phyloP scores from a whole-genome alignment of 1,139 yeast genomes.

The Kodamaea ohmeri region DNA sequence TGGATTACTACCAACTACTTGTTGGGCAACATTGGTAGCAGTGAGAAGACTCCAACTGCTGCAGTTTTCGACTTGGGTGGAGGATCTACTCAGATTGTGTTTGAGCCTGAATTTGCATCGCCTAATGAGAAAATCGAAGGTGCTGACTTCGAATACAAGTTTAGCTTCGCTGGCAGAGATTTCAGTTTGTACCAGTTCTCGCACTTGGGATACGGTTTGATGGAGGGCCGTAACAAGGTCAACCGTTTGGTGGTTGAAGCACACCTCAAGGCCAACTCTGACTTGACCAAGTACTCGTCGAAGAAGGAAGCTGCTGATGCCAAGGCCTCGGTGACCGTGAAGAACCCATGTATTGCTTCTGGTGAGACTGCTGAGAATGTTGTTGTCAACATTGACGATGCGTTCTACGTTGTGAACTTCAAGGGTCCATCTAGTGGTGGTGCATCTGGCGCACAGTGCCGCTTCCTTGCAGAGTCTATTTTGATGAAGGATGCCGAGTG shows the following conservation, averaged over 20 bases:
- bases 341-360: constrained; percentile 88
- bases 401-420: constrained; percentile 63
- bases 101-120: constrained; percentile 73
- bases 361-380: constrained; percentile 54
- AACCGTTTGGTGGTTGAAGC: constrained; percentile 57
- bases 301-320: constrained; percentile 41
- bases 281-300: constrained; percentile 29
- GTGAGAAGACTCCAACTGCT: constrained; percentile 74
- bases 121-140: constrained; percentile 60
- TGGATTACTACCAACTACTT: constrained; percentile 96
- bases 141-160: constrained; percentile 85
- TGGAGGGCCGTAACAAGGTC: constrained; percentile 87
- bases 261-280: constrained; percentile 36
- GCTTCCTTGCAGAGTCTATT: constrained; percentile 75
- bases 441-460: constrained; percentile 65
- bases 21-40: constrained; percentile 84
- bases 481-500: constrained; percentile 83
- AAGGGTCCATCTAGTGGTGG: constrained; percentile 53
- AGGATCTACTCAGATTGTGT: constrained; percentile 96
- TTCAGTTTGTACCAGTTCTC: constrained; percentile 91
- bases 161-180: constrained; percentile 75
- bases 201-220: constrained; percentile 92
- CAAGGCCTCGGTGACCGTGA: constrained; percentile 41
- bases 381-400: constrained; percentile 51
- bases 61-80: constrained; percentile 98